Percentiles rank a stretch among this genome's conserved stretches.
These are phyloP conservation scores for Cicer cuneatum DNA, from an alignment of 306 rosid genomes.

Conservation along the genomic window DNA sequence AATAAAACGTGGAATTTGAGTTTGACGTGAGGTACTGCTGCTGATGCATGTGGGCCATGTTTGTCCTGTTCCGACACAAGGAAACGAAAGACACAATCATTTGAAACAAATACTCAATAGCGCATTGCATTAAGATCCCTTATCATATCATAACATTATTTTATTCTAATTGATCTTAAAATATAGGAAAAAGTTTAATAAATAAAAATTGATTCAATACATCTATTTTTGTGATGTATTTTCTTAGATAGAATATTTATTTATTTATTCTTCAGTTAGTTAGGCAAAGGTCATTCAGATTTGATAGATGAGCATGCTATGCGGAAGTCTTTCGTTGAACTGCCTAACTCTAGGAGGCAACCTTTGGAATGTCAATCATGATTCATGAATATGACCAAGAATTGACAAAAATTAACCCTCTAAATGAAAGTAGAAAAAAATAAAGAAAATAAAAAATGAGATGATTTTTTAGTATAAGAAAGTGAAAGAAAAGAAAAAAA, in stretches of 20 bases:
- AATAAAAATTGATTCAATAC: no score
- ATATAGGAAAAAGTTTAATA: no score
- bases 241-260: neutral
- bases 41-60: slow-evolving; percentile 53
- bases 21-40: neutral
- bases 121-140: slow-evolving; percentile 2
- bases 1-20: slow-evolving; percentile 3
- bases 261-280: slow-evolving; percentile 10
- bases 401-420: neutral
- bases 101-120: slow-evolving; percentile 36
- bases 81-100: slow-evolving; percentile 35
- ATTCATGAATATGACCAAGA: neutral
- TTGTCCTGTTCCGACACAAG: slow-evolving; percentile 63
- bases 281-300: slow-evolving; percentile 41
- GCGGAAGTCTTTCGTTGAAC: slow-evolving; percentile 2
- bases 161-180: no score
- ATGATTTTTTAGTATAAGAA: no score
- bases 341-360: slow-evolving; percentile 51
- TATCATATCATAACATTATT: neutral
- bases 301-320: neutral
- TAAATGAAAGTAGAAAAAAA: no score
- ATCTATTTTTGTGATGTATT: no score
- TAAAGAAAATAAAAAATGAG: no score
- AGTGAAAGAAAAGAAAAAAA: no score
- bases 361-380: neutral